Evolutionary conservation across 2,329 filamentous ascomycete genomes (phyloP).

Genomic region (Fusarium odoratissimum): DNA sequence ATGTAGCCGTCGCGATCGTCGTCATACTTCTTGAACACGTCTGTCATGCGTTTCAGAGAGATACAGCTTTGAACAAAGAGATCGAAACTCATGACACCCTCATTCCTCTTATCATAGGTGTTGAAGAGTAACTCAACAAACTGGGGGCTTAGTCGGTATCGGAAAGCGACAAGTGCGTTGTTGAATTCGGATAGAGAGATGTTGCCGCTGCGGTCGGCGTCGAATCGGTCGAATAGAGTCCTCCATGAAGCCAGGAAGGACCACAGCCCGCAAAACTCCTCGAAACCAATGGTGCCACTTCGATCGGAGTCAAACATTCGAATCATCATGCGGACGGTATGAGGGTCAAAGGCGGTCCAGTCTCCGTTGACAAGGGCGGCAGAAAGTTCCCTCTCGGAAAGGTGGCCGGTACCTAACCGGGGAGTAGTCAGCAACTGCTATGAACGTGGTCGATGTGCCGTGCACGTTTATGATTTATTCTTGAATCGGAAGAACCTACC

Average conservation of each 20-base stretch:
- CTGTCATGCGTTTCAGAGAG: slow-evolving; percentile 96
- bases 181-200: slow-evolving; percentile 89
- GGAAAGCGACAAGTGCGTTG: slow-evolving; percentile 91
- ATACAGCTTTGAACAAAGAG: slow-evolving; percentile 98
- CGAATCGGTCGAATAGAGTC: slow-evolving; percentile 93
- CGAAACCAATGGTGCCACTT: slow-evolving; percentile 88
- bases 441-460: background rate
- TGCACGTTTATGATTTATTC: background rate
- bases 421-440: slow-evolving; percentile 11
- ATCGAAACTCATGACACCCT: slow-evolving; percentile 87
- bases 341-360: slow-evolving; percentile 91
- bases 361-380: slow-evolving; percentile 96
- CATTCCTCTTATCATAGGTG: slow-evolving; percentile 83
- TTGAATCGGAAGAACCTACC: slow-evolving; percentile 60
- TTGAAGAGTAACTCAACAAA: slow-evolving; percentile 89
- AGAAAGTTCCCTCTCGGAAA: slow-evolving; percentile 88
- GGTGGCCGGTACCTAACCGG: slow-evolving; percentile 74
- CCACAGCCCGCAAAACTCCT: slow-evolving; percentile 97
- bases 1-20: slow-evolving; percentile 96
- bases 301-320: slow-evolving; percentile 98
- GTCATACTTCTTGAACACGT: slow-evolving; percentile 99
- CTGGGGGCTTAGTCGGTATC: slow-evolving; percentile 85
- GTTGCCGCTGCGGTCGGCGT: slow-evolving; percentile 85
- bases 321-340: slow-evolving; percentile 99
- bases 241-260: slow-evolving; percentile 95